Percentiles rank a stretch among this genome's conserved stretches.
Evolutionary conservation across 1,284 basidiomycete genomes (phyloP).

Genomic region (Leccinum fallax): DNA sequence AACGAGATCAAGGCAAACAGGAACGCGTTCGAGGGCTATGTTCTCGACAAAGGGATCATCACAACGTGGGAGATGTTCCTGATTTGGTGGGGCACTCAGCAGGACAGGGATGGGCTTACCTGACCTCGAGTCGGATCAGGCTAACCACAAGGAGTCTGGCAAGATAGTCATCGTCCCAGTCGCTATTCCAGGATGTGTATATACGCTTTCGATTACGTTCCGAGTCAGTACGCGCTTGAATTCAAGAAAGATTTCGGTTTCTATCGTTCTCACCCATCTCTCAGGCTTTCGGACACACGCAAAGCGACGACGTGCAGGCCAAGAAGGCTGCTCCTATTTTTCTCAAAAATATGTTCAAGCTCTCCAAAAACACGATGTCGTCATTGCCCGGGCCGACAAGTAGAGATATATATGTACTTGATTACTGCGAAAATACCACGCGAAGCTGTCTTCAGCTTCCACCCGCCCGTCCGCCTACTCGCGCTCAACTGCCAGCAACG

Average conservation of each 20-base stretch:
- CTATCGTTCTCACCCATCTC: slow-evolving; percentile 76
- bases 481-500: no score
- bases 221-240: not conserved
- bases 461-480: no score
- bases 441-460: no score
- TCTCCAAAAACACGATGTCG: no score
- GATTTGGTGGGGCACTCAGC: slow-evolving; percentile 67
- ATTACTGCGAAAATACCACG: no score
- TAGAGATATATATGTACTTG: no score
- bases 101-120: no score
- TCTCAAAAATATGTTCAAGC: no score
- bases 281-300: slow-evolving; percentile 79
- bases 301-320: slow-evolving; percentile 85
- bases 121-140: no score
- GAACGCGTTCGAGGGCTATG: slow-evolving; percentile 69
- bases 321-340: slow-evolving; percentile 42
- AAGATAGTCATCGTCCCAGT: slow-evolving; percentile 49
- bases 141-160: slow-evolving; percentile 43
- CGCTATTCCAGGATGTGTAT: slow-evolving; percentile 70
- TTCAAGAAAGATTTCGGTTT: slow-evolving; percentile 86
- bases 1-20: slow-evolving; percentile 70
- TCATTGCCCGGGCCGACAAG: no score
- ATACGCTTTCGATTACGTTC: not conserved
- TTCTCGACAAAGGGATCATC: slow-evolving; percentile 79
- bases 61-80: slow-evolving; percentile 82